These are phyloP conservation scores for Vigna angularis DNA, from an alignment of 306 rosid species.

Conservation along the genomic window DNA sequence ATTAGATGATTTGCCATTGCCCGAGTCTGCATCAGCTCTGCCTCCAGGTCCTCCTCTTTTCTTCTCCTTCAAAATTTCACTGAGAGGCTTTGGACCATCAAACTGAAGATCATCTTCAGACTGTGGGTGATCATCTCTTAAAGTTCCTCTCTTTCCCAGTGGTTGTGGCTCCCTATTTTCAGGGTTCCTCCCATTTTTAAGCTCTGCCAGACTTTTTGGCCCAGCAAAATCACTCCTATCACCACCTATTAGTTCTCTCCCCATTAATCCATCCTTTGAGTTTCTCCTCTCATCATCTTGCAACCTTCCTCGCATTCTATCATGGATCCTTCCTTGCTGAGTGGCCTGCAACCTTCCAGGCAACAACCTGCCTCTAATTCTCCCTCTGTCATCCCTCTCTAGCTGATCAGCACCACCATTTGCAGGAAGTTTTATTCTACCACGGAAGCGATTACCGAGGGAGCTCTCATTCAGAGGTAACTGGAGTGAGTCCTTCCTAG, in stretches of 20 bases:
- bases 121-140: conserved; percentile 53
- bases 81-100: conserved; percentile 93
- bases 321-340: conserved; percentile 70
- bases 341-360: conserved; percentile 67
- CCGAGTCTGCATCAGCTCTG: conserved; percentile 51
- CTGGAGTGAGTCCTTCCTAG: conserved; percentile 64
- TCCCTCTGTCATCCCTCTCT: conserved; percentile 77
- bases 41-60: conserved; percentile 58
- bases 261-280: conserved; percentile 48
- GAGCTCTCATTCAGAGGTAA: conserved; percentile 63
- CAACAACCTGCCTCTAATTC: conserved; percentile 62
- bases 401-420: conserved; percentile 50
- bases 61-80: conserved; percentile 90
- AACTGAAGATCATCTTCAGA: conserved; percentile 66
- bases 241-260: conserved; percentile 55
- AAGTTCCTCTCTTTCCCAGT: conserved; percentile 66
- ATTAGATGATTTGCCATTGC: conserved; percentile 49
- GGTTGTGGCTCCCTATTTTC: conserved; percentile 62
- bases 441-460: conserved; percentile 73
- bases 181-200: conserved; percentile 57
- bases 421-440: conserved; percentile 82
- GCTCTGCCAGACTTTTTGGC: conserved; percentile 76
- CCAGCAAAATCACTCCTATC: conserved; percentile 58
- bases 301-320: conserved; percentile 73
- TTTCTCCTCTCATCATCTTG: conserved; percentile 69